Evolutionary conservation across 352 stramenopile species (phyloP).

Genomic region (Pythium utonaiense): DNA sequence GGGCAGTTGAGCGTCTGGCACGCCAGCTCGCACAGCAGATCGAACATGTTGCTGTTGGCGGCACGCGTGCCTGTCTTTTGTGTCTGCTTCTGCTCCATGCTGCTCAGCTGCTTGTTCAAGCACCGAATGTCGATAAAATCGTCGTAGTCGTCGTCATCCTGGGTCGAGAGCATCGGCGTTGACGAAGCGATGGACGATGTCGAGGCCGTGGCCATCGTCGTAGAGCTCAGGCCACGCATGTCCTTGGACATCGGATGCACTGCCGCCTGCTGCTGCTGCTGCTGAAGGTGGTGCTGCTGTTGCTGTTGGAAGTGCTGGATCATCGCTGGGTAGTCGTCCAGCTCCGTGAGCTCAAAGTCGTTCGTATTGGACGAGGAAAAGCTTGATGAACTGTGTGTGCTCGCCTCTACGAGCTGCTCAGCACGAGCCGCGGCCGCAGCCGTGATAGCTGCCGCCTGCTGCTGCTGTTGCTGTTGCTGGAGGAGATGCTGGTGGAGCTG

Average conservation of each 20-base stretch:
- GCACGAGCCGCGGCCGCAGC: slow-evolving; percentile 1
- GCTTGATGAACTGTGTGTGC: slow-evolving; percentile 23
- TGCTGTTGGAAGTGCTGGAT: slow-evolving; percentile 6
- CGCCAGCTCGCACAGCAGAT: slow-evolving; percentile 73
- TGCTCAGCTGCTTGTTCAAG: slow-evolving; percentile 51
- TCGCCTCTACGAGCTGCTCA: slow-evolving; percentile 14
- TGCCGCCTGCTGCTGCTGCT: slow-evolving; percentile 2
- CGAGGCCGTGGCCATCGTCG: slow-evolving; percentile 1
- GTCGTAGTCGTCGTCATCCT: slow-evolving; percentile 48
- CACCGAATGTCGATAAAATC: slow-evolving; percentile 58
- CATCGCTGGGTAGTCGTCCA: slow-evolving; percentile 20
- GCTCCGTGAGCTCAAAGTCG: slow-evolving; percentile 23
- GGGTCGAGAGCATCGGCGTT: slow-evolving; percentile 27
- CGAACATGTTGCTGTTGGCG: slow-evolving; percentile 70
- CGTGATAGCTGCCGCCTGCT: slow-evolving; percentile 3
- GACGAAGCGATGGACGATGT: slow-evolving; percentile 23
- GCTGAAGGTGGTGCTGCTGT: slow-evolving; percentile 6
- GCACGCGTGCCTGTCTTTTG: slow-evolving; percentile 15
- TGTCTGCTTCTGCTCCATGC: slow-evolving; percentile 52
- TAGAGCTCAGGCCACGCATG: slow-evolving; percentile 8
- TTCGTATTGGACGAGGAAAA: slow-evolving; percentile 30
- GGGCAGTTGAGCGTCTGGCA: slow-evolving; percentile 80
- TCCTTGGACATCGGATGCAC: slow-evolving; percentile 22
- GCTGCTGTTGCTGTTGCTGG: neutral
- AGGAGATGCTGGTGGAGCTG: neutral